These are phyloP conservation scores for Lentinula detonsa DNA, from an alignment of 768 basidiomycete genomes.

Conservation along the genomic window DNA sequence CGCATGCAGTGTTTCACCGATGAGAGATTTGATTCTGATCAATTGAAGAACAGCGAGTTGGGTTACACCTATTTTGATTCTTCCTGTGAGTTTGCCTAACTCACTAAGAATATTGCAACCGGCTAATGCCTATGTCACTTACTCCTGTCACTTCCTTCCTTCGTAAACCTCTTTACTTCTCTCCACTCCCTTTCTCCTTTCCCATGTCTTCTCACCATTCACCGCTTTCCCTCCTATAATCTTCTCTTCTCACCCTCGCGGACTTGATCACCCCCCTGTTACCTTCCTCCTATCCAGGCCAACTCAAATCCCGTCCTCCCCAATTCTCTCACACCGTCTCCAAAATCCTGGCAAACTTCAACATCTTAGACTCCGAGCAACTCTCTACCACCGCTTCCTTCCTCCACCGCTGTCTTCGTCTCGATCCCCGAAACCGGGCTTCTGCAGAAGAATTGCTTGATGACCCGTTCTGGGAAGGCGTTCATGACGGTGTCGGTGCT, in stretches of 20 bases:
- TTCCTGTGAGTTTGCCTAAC: constrained; percentile 2
- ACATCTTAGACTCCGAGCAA: constrained; percentile 11
- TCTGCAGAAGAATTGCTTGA: constrained; percentile 17
- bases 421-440: constrained; percentile 18
- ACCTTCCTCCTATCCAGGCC: constrained; percentile 6
- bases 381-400: constrained; percentile 11
- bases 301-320: constrained; percentile 12
- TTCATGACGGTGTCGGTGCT: neutral
- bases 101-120: neutral
- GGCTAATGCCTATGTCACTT: neutral
- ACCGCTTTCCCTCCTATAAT: neutral
- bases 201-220: neutral
- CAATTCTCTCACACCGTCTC: constrained; percentile 10
- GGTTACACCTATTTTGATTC: constrained; percentile 11
- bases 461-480: constrained; percentile 11
- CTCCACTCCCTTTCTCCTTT: neutral
- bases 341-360: constrained; percentile 10
- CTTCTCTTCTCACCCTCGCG: neutral
- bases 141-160: neutral
- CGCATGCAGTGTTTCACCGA: constrained; percentile 14
- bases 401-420: constrained; percentile 16
- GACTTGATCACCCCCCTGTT: neutral
- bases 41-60: constrained; percentile 8
- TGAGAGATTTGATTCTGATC: constrained; percentile 9
- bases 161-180: neutral